Base-by-base conservation (phyloP, 2,329 filamentous ascomycete genomes). In the Cladosporium oxysporum region DNA sequence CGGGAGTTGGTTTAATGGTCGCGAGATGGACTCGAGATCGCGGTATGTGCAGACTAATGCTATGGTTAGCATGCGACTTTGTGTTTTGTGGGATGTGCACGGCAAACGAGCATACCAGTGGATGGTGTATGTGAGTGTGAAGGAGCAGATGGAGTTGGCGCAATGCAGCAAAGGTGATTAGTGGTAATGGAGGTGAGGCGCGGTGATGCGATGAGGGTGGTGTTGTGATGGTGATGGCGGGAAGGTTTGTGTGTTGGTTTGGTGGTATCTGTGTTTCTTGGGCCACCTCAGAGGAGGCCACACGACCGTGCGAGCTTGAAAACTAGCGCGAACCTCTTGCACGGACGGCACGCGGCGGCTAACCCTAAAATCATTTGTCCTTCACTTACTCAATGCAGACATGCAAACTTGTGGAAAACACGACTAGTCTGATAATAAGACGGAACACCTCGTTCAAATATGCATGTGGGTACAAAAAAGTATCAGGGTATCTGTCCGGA, bases 401-500 rank as follows among this genome's bases (percentile, higher is more conserved):
- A 23, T 41, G n/a, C 14, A 23, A 10, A 6, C 18, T 8, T n/a
- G 18, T 16, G 33, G 33, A 14, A 35, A 12, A 35, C 7, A 21
- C 37, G n/a, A 44, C 37, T n/a, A 4, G 3, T 10, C 14, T n/a
- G 4, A 41, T 18, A 18, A 41, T 18, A 7, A 44, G n/a, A 44
- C 3, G 37, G 7, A 44, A 3, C 18, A 44, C 6, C 37, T 44
- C 18, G 3, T n/a, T 44, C 28, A 3, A 11, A 23, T 58, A 44
- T 58, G 33, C 57, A 58, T 58, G 28, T 59, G 57, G 29, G 47
- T 47, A 59, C 57, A 59, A 47, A 11, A 21, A 41, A 28, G 33
- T 44, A 58, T 44, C 55, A 58, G 57, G 57, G 57, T 59, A 59
- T 59, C 57, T 47, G 57, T 47, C 57, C 41, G 41, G 41, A 47